Evolutionary conservation across 768 basidiomycete species (phyloP), one percentile per base, ranked within the genome.

Genomic region (Mycena chlorophos): DNA sequence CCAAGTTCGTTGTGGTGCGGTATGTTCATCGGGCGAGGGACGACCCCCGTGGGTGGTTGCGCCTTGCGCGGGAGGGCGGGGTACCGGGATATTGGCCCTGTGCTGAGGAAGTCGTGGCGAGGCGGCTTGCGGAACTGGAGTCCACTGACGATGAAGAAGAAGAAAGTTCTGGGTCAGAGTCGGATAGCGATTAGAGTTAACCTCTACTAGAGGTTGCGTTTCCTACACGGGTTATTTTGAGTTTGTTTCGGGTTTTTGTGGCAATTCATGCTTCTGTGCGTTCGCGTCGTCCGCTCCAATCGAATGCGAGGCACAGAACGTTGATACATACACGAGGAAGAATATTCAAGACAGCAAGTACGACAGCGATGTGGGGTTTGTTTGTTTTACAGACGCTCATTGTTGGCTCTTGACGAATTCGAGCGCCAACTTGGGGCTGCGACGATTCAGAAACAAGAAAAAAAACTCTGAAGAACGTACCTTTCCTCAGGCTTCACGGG

Each of bases 401-500:
- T 54, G 65, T 51, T 68, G 65, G 51, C 67, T 72, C 69, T 89
- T 86, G 74, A 92, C 79, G 66, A 85, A 89, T 52, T 85, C 84
- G 34, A 91, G 72, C 3, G 85, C 86, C 46, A 86, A 74, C 48
- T 74, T 78, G 2, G 87, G 81, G 67, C 88, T 89, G 55, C 2
- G 27, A 43, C 26, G 17, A 39, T 3, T 25, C 22, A 43, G 46
- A 52, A 45, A 19, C 29, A 29, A 3, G 39, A 12, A 29, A 25
- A 27, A 19, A 29, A 54, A 28, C 49, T 6, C 13, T 6, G 38
- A 27, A 20, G 16, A 8, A 60, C 76, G 51, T 52, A 88, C 91
- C 92, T 96, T 53, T 95, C 91, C 0, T 68, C 86, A 2, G 94
- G 91, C 66, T 93, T 89, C 47, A 96, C 94, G 1, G 92, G 91